Percentiles rank a stretch among this genome's conserved stretches.
These are phyloP conservation scores for Nicotiana tabacum DNA, from an alignment of 257 asterid genomes.

Conservation along the genomic window DNA sequence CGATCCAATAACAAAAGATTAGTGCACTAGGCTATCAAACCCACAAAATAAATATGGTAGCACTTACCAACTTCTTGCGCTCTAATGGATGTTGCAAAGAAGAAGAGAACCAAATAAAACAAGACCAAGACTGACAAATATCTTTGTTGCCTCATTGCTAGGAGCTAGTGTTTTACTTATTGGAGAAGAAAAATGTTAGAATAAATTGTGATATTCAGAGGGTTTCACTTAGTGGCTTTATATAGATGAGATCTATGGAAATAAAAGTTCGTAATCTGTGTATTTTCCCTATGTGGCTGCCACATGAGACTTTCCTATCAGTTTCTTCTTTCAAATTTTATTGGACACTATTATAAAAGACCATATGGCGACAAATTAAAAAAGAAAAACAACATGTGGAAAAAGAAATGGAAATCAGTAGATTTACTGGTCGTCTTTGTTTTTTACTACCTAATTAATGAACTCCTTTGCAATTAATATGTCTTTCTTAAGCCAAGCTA, in stretches of 20 bases:
- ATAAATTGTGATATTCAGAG: background rate
- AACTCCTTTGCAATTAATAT: no score
- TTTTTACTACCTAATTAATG: no score
- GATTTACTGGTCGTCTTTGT: no score
- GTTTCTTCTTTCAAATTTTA: background rate
- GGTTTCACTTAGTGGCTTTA: background rate
- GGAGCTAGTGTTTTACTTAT: background rate
- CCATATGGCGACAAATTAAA: no score
- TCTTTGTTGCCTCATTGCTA: background rate
- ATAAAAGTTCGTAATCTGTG: background rate
- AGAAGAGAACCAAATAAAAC: background rate
- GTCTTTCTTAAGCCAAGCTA: background rate
- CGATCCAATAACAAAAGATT: background rate
- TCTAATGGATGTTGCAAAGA: background rate
- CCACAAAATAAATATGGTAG: background rate
- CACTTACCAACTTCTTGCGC: conserved; percentile 11
- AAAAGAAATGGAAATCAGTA: no score
- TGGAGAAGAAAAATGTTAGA: background rate
- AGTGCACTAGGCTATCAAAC: accelerated
- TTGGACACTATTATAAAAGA: background rate
- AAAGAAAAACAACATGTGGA: no score
- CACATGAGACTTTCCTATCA: conserved; percentile 2
- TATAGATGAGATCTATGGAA: background rate
- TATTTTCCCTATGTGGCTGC: background rate
- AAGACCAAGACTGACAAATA: background rate